A percentile compares a stretch with the other conserved stretches of the same genome.
These are phyloP conservation scores for Nicotiana rustica DNA, from an alignment of 305 asterid genomes.

Conservation along the genomic window DNA sequence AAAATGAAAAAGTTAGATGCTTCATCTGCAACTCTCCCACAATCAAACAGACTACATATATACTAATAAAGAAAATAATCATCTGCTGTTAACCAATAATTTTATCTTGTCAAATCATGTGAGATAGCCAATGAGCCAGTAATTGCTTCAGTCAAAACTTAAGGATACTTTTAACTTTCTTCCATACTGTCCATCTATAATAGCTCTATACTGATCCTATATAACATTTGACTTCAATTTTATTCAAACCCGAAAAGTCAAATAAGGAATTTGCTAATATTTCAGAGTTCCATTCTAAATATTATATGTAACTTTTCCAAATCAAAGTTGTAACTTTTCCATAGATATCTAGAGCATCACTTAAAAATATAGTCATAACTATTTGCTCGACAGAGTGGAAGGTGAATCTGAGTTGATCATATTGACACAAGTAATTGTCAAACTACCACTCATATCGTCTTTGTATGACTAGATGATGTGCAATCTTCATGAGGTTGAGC, in stretches of 20 bases:
- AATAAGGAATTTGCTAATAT: constrained; percentile 2
- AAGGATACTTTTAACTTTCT: neutral
- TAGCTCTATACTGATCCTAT: neutral
- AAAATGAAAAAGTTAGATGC: constrained; percentile 17
- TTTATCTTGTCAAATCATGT: neutral
- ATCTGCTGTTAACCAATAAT: neutral
- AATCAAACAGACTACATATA: constrained; percentile 9
- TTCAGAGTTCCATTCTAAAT: neutral
- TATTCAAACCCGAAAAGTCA: neutral
- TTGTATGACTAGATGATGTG: neutral
- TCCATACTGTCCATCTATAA: neutral
- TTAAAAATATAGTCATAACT: neutral
- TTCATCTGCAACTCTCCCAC: constrained; percentile 27
- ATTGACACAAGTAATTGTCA: neutral
- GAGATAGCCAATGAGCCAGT: neutral
- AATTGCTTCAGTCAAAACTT: neutral
- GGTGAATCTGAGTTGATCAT: neutral
- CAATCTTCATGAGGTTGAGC: constrained; percentile 20
- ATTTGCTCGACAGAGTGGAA: constrained; percentile 3
- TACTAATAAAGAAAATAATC: neutral
- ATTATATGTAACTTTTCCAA: neutral
- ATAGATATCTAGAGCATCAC: neutral
- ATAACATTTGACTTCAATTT: constrained; percentile 2
- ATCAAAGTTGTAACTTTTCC: neutral
- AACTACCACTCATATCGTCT: neutral